A percentile compares a stretch with the other conserved stretches of the same genome.
These are phyloP conservation scores for Candida dajiaensis DNA, from an alignment of 805 yeast species.

Conservation along the genomic window DNA sequence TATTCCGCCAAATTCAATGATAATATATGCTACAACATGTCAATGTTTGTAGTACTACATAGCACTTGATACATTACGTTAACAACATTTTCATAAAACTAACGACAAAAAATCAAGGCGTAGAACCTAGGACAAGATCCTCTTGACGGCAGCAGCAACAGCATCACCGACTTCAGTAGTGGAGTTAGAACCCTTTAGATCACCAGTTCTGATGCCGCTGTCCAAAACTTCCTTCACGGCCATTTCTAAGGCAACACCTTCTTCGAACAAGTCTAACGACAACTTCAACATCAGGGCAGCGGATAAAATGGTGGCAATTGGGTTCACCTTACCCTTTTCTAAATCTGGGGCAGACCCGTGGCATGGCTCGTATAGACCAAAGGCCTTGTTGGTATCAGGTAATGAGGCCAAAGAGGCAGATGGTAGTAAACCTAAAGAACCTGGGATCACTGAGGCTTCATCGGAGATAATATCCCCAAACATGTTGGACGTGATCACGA, in stretches of 20 bases:
- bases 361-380: conserved; percentile 96
- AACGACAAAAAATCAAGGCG: background rate
- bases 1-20: background rate
- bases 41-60: background rate
- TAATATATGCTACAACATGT: background rate
- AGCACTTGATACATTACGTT: background rate
- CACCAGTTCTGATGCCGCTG: conserved; percentile 84
- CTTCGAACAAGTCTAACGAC: conserved; percentile 75
- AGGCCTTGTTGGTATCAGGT: conserved; percentile 91
- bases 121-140: conserved; percentile 37
- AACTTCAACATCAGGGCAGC: conserved; percentile 97
- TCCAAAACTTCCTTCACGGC: conserved; percentile 85
- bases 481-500: conserved; percentile 91
- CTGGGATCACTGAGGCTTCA: conserved; percentile 97
- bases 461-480: conserved; percentile 98
- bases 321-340: conserved; percentile 82
- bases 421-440: conserved; percentile 92
- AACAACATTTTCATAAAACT: background rate
- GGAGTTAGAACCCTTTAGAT: conserved; percentile 75
- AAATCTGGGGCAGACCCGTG: conserved; percentile 99
- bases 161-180: conserved; percentile 96
- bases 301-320: conserved; percentile 90
- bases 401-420: conserved; percentile 94
- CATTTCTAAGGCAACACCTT: conserved; percentile 81
- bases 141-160: conserved; percentile 64